Percentiles rank a stretch among this genome's conserved stretches.
These are phyloP conservation scores for Blastocystis sp. DNA, from an alignment of 352 stramenopile species.

Conservation along the genomic window DNA sequence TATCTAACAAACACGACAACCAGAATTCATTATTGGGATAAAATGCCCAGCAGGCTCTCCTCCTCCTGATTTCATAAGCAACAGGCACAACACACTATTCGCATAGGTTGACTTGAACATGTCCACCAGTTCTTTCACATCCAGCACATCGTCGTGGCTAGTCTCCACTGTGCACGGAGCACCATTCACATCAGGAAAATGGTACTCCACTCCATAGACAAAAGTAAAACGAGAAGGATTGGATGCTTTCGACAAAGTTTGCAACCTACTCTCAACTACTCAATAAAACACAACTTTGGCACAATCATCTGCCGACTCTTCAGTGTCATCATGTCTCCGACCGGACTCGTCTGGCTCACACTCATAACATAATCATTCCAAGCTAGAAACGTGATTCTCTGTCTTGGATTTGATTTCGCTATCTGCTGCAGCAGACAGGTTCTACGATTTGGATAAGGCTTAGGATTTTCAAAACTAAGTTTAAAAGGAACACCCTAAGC, in stretches of 20 bases:
- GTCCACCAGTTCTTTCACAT: not conserved
- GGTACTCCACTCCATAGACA: slow-evolving; percentile 33
- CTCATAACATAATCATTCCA: slow-evolving; percentile 58
- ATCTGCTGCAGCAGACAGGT: slow-evolving; percentile 3
- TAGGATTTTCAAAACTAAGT: not conserved
- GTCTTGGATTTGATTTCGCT: not conserved
- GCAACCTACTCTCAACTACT: not conserved
- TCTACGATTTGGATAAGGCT: not conserved
- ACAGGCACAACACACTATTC: slow-evolving; percentile 26
- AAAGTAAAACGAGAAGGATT: not conserved
- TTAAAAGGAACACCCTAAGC: not conserved
- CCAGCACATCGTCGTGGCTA: not conserved
- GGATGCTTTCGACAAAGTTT: not conserved
- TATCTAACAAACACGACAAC: not conserved
- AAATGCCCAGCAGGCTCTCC: not conserved
- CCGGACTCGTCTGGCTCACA: not conserved
- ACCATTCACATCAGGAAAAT: not conserved
- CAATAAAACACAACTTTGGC: not conserved
- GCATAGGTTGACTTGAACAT: not conserved
- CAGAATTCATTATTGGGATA: not conserved
- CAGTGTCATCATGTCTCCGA: slow-evolving; percentile 47
- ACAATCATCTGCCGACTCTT: not conserved
- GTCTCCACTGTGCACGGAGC: not conserved
- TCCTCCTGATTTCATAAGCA: slow-evolving; percentile 28
- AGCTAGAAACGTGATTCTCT: not conserved